Conservation (phyloP, 2,329 filamentous ascomycete genomes). For the Zymoseptoria tritici region DNA sequence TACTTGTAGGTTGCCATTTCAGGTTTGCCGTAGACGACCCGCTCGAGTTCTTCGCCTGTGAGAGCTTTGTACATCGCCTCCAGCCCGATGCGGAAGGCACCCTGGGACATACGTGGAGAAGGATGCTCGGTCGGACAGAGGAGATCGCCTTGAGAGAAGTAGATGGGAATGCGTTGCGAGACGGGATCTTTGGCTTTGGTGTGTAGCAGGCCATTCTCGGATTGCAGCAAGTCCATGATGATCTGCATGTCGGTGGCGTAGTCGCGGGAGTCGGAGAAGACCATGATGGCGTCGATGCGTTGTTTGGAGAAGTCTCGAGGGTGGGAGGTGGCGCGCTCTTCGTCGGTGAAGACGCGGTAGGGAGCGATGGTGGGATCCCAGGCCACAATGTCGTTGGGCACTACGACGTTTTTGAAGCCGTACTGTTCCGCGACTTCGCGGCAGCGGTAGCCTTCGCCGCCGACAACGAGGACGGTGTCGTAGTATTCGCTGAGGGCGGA, state of each 20-base stretch:
- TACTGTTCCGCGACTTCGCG: slow-evolving; percentile 66
- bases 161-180: slow-evolving; percentile 62
- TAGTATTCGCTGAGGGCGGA: slow-evolving; percentile 69
- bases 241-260: slow-evolving; percentile 70
- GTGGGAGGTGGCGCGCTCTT: slow-evolving; percentile 59
- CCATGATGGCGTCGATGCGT: slow-evolving; percentile 67
- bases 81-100: slow-evolving; percentile 66
- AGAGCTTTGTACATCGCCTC: slow-evolving; percentile 67
- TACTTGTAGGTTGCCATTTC: slow-evolving; percentile 72
- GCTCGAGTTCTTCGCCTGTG: slow-evolving; percentile 63
- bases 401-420: slow-evolving; percentile 65
- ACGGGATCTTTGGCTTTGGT: slow-evolving; percentile 61
- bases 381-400: slow-evolving; percentile 66
- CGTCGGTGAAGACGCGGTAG: slow-evolving; percentile 59
- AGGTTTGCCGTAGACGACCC: slow-evolving; percentile 69
- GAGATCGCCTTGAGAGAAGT: slow-evolving; percentile 61
- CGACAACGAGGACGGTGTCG: slow-evolving; percentile 66
- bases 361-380: slow-evolving; percentile 63
- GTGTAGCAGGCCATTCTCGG: slow-evolving; percentile 58
- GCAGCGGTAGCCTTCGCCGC: slow-evolving; percentile 68
- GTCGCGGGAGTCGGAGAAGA: slow-evolving; percentile 67
- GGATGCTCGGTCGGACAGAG: slow-evolving; percentile 50
- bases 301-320: slow-evolving; percentile 65
- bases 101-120: slow-evolving; percentile 62
- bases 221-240: slow-evolving; percentile 64